These are phyloP conservation scores for Magnaporthales sp. DNA, from an alignment of 2,329 filamentous ascomycete species.

Conservation along the genomic window DNA sequence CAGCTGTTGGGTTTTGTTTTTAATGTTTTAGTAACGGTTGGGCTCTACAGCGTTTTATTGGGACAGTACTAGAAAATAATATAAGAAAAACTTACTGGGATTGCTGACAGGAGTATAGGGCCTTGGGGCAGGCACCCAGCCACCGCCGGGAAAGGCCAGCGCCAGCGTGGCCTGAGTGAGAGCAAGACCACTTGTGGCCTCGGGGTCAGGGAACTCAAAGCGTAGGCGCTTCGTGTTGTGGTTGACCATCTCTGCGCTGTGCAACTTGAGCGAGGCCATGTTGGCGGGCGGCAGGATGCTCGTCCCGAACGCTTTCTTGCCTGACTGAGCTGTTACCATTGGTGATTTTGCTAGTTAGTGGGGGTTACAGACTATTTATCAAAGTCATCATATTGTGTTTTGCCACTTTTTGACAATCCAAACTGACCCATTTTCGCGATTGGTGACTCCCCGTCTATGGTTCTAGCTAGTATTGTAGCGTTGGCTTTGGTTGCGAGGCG, in stretches of 20 bases:
- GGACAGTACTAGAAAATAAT: not conserved
- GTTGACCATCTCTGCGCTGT: constrained; percentile 43
- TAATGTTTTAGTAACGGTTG: not conserved
- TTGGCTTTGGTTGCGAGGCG: not conserved
- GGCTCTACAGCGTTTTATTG: not conserved
- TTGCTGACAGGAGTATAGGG: constrained; percentile 59
- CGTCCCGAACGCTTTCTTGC: not conserved
- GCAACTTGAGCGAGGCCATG: constrained; percentile 31
- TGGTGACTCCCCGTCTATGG: not conserved
- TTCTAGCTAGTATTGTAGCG: not conserved
- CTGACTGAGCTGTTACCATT: not conserved
- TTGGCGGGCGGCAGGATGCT: not conserved
- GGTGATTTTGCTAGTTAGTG: not conserved
- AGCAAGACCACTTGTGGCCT: constrained; percentile 37
- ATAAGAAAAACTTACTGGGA: constrained; percentile 26
- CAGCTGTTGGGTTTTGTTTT: constrained; percentile 26
- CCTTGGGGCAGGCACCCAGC: constrained; percentile 49
- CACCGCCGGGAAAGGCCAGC: constrained; percentile 46
- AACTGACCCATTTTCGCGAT: not conserved
- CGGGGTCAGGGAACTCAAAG: constrained; percentile 42
- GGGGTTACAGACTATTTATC: not conserved
- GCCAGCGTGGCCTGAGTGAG: constrained; percentile 51
- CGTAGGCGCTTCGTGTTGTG: constrained; percentile 50
- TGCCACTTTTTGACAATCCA: no score
- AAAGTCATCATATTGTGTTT: no score